Percentiles rank a stretch among this genome's conserved stretches.
phyloP scores from a whole-genome alignment of 2,329 filamentous ascomycete genomes.

The Orbilia brochopaga region DNA sequence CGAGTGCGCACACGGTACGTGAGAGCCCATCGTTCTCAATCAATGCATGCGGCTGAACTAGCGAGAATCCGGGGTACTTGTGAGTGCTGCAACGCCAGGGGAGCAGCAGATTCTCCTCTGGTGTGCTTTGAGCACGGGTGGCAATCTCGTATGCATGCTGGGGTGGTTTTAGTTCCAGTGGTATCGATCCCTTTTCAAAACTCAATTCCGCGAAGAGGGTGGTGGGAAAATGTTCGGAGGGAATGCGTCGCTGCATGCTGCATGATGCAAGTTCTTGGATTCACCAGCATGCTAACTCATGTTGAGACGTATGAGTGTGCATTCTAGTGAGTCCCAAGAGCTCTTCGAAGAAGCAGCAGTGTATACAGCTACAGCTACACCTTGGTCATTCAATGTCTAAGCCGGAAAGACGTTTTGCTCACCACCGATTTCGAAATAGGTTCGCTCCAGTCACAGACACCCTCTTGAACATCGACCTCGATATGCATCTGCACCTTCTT shows the following conservation, averaged over 20 bases:
- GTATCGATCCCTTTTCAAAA: neutral
- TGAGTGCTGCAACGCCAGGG: neutral
- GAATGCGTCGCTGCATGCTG: neutral
- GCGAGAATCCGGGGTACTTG: conserved; percentile 7
- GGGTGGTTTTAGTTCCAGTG: neutral
- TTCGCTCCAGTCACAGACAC: no score
- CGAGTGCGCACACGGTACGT: neutral
- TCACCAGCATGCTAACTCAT: neutral
- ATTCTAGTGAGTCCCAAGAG: neutral
- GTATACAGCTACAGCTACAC: no score
- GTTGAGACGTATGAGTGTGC: neutral
- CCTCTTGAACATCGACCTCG: no score
- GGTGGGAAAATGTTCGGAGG: neutral
- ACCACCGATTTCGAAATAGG: no score
- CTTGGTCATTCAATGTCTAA: no score
- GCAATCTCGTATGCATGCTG: no score
- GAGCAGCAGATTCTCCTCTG: neutral
- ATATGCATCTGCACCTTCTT: no score
- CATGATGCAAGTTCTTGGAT: conserved; percentile 5
- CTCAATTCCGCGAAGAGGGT: neutral
- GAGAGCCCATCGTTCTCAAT: neutral
- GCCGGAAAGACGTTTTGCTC: no score
- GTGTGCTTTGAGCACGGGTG: neutral
- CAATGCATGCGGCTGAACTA: conserved; percentile 7
- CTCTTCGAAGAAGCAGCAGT: neutral